phyloP scores from a whole-genome alignment of 2,329 filamentous ascomycete genomes.

The Venturia nashicola region DNA sequence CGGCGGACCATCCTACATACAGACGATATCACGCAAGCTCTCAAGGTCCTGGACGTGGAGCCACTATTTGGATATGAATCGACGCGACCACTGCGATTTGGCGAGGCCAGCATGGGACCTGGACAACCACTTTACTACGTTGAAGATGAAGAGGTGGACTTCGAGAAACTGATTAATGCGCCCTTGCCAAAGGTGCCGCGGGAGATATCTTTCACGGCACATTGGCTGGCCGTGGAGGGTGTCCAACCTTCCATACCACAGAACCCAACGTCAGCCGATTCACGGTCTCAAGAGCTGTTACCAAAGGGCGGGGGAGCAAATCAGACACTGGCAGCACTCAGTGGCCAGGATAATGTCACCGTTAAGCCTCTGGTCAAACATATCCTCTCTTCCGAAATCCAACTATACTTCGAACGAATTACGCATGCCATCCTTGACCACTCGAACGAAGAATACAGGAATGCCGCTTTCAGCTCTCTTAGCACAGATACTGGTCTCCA shows the following conservation, averaged over 20 bases:
- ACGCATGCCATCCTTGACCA: slow-evolving; percentile 81
- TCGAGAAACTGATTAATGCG: slow-evolving; percentile 97
- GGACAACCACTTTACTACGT: slow-evolving; percentile 95
- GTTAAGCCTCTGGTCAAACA: slow-evolving; percentile 92
- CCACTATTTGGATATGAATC: slow-evolving; percentile 95
- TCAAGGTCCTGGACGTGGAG: slow-evolving; percentile 81
- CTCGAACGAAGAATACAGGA: slow-evolving; percentile 72
- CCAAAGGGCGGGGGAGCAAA: slow-evolving; percentile 86
- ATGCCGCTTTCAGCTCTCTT: slow-evolving; percentile 75
- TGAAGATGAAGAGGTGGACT: slow-evolving; percentile 96
- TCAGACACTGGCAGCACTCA: slow-evolving; percentile 68
- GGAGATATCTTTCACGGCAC: slow-evolving; percentile 90
- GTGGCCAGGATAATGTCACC: slow-evolving; percentile 69
- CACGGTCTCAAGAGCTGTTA: slow-evolving; percentile 70
- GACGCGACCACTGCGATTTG: slow-evolving; percentile 75
- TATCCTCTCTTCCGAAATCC: slow-evolving; percentile 87
- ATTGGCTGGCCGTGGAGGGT: slow-evolving; percentile 96
- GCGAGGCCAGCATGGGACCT: slow-evolving; percentile 84
- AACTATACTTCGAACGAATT: slow-evolving; percentile 94
- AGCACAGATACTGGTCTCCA: slow-evolving; percentile 85
- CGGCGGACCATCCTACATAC: slow-evolving; percentile 79
- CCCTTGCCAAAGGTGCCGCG: slow-evolving; percentile 88
- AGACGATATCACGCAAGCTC: slow-evolving; percentile 76
- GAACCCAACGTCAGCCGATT: slow-evolving; percentile 80
- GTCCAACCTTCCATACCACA: slow-evolving; percentile 94